These are phyloP conservation scores for Saprolegnia diclina DNA, from an alignment of 352 stramenopile genomes.

Conservation along the genomic window DNA sequence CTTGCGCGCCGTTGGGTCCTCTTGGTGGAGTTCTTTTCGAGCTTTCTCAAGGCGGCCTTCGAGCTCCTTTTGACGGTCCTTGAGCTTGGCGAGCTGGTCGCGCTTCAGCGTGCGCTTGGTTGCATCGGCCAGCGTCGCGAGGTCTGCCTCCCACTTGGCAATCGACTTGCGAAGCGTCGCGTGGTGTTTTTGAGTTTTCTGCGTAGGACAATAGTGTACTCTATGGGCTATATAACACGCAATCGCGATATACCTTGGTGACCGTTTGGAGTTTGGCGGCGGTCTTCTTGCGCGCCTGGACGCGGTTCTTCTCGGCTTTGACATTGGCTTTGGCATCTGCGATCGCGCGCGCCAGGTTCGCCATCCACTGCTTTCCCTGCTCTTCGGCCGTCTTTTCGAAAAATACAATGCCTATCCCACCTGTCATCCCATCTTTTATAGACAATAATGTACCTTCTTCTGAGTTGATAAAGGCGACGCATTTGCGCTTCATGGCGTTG, in stretches of 20 bases:
- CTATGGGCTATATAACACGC: no score
- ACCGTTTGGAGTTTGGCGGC: slow-evolving; percentile 7
- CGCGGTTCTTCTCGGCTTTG: background rate
- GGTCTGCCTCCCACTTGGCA: background rate
- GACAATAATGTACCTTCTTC: slow-evolving; percentile 23
- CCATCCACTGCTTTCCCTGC: slow-evolving; percentile 31
- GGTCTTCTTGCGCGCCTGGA: slow-evolving; percentile 1
- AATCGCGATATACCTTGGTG: no score
- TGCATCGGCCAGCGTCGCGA: background rate
- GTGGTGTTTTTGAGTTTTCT: slow-evolving; percentile 14
- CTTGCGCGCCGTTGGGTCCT: slow-evolving; percentile 6
- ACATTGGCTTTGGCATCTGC: background rate
- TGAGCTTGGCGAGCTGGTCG: slow-evolving; percentile 42
- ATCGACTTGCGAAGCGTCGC: slow-evolving; percentile 21
- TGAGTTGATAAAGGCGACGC: slow-evolving; percentile 59
- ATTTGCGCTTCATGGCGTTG: slow-evolving; percentile 49
- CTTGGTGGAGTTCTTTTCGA: background rate
- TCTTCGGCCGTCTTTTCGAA: slow-evolving; percentile 43
- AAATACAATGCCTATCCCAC: slow-evolving; percentile 33
- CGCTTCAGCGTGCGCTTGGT: slow-evolving; percentile 32
- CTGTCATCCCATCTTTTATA: background rate
- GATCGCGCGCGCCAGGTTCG: slow-evolving; percentile 26
- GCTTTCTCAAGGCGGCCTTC: slow-evolving; percentile 23
- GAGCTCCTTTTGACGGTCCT: slow-evolving; percentile 34
- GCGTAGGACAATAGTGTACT: no score